Evolutionary conservation across 768 basidiomycete species (phyloP), one percentile per base, ranked within the genome.

Genomic region (Suillus luteus): DNA sequence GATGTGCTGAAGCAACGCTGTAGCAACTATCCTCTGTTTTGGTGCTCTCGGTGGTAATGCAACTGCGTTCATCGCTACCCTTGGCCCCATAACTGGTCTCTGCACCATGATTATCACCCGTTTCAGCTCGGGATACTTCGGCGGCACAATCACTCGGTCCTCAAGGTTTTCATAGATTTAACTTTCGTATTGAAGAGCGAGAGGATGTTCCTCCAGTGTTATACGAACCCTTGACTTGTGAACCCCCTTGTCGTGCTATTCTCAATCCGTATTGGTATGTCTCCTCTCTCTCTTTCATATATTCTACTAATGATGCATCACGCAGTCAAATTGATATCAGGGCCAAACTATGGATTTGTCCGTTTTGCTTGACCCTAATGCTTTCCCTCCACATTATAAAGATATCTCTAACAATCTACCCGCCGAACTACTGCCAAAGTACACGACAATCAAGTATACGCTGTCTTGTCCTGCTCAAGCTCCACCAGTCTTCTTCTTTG

Each of bases 371-470:
- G 60, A 90, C 92, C 41, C 90, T 64, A 99, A 99, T 75, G 87
- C 96, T 2, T 2, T 99, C 80, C 97, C 97, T 5, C 92, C 93
- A 0, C 96, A 99, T 76, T 99, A 99, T 84, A 96, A 97, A 79
- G 96, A 99, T 75, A 96, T 99, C 68, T 95, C 95, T 55, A 91
- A 91, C 68, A 99, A 99, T 78, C 85, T 99, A 22, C 97, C 97
- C 58, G 91, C 95, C 15, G 97, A 99, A 75, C 85, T 99, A 37
- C 78, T 99, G 44, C 95, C 96, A 72, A 96, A 97, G 79, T 99
- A 98, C 83, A 99, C 97, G 38, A 99, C 97, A 8, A 97, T 99
- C 91, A 27, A 99, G 79, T 99, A 99, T 81, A 99, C 96, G 22
- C 90, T 99, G 54, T 83, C 91, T 27, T 87, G 96, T 65, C 90